A percentile compares a stretch with the other conserved stretches of the same genome.
phyloP scores from a whole-genome alignment of 2,329 filamentous ascomycete species.

The Neoarthrinium moseri region DNA sequence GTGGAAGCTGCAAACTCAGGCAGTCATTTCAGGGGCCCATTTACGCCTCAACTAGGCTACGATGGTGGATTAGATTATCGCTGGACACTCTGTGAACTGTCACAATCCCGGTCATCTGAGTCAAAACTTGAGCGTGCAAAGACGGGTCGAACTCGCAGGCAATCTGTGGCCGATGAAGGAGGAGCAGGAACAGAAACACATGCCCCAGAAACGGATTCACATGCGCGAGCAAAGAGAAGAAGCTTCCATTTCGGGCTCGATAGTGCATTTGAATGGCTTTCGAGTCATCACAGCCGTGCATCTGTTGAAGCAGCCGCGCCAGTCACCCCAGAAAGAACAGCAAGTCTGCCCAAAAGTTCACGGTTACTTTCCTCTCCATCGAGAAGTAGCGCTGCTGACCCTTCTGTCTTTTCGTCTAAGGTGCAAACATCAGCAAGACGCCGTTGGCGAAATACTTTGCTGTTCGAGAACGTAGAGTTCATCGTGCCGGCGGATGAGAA shows the following conservation, averaged over 20 bases:
- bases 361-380: no score
- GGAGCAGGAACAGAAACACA: no score
- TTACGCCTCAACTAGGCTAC: constrained; percentile 44
- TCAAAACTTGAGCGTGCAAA: no score
- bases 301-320: background rate
- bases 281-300: background rate
- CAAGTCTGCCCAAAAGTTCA: no score
- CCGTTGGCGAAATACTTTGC: constrained; percentile 8
- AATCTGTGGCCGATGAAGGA: no score
- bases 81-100: constrained; percentile 27
- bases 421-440: no score
- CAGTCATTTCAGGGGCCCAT: constrained; percentile 38
- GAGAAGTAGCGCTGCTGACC: no score
- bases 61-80: constrained; percentile 43
- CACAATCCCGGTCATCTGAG: no score
- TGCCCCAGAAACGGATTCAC: background rate
- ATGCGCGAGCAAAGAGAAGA: constrained; percentile 12
- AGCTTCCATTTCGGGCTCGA: constrained; percentile 8
- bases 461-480: constrained; percentile 27
- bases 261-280: constrained; percentile 7
- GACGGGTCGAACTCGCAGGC: no score
- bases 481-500: constrained; percentile 13
- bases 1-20: constrained; percentile 25
- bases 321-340: no score
- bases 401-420: no score